Evolutionary conservation across 441 rosid genomes (phyloP), one percentile per base, ranked within the genome.

Genomic region (Macaranga tanarius): DNA sequence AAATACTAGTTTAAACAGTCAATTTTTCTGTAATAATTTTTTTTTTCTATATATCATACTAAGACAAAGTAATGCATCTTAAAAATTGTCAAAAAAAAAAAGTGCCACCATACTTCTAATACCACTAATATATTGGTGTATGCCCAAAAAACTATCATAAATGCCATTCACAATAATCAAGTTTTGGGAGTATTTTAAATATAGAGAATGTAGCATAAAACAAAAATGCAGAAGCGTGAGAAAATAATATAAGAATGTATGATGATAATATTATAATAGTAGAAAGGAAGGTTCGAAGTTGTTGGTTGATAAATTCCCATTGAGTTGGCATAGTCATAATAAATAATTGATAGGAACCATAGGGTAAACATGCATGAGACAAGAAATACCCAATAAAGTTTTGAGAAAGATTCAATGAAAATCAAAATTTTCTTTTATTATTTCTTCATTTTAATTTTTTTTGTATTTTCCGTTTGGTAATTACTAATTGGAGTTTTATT

Each of bases 291-390:
- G 65, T 59, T 44, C 58, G 57, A 10, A 20, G 54, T 13, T 34
- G 28, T 25, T 28, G 73, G 60, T 45, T 60, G 8, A 55, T 73
- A 15, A 75, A 68, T 70, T 26, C 51, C 12, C 22, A 22, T 48
- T 74, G 80, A 78, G 82, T 75, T 80, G 81, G 75, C 79, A 71
- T 26, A 9, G 28, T 69, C 61, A 28, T 34, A 62, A 73, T 66
- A 58, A 77, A 76, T 75, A 63, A 79, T 72, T 70, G 64, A 60
- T 51, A 71, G 73, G 26, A 71, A 42, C 64, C 52, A 47, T 13
- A 48, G 25, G 3, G 31, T 26, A 17, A 47, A 26, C 38, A 34
- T 34, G 38, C 63, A 69, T 42, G 63, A 69, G 31, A 40, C 54
- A 69, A 38, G 0, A 55, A 55, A 69, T 40, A 17, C 69, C 12